A percentile compares a stretch with the other conserved stretches of the same genome.
Evolutionary conservation across 2,329 filamentous ascomycete genomes (phyloP).

Genomic region (Fusarium hainanense): DNA sequence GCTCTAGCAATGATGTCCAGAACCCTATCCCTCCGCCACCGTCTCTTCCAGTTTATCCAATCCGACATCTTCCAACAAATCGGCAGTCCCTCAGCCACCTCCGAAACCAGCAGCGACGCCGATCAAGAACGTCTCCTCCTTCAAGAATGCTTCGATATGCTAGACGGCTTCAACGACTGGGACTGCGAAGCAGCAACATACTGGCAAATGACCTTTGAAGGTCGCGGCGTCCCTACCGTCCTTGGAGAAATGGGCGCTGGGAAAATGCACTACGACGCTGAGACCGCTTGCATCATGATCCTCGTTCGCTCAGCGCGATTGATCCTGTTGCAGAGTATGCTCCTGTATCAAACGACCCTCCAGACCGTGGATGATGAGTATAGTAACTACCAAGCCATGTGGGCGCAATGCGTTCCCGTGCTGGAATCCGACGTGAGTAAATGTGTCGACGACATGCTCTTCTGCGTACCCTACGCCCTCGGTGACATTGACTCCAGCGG

Average conservation of each 20-base stretch:
- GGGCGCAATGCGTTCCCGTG: conserved; percentile 30
- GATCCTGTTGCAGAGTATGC: conserved; percentile 47
- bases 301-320: conserved; percentile 48
- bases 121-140: conserved; percentile 25
- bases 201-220: conserved; percentile 48
- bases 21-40: conserved; percentile 36
- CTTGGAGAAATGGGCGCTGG: conserved; percentile 43
- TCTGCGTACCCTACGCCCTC: conserved; percentile 48
- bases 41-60: conserved; percentile 17
- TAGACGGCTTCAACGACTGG: conserved; percentile 48
- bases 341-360: conserved; percentile 41
- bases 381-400: conserved; percentile 17
- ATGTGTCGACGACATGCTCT: conserved; percentile 49
- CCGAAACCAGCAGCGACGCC: background rate
- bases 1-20: conserved; percentile 49
- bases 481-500: conserved; percentile 46
- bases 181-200: conserved; percentile 48
- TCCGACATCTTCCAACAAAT: background rate
- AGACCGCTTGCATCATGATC: conserved; percentile 50
- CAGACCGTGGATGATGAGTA: conserved; percentile 6
- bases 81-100: background rate
- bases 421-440: conserved; percentile 42
- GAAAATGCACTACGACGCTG: conserved; percentile 44
- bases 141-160: conserved; percentile 44
- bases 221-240: conserved; percentile 42